phyloP scores from a whole-genome alignment of 2,329 filamentous ascomycete genomes.

The Leptographium radiaticola region DNA sequence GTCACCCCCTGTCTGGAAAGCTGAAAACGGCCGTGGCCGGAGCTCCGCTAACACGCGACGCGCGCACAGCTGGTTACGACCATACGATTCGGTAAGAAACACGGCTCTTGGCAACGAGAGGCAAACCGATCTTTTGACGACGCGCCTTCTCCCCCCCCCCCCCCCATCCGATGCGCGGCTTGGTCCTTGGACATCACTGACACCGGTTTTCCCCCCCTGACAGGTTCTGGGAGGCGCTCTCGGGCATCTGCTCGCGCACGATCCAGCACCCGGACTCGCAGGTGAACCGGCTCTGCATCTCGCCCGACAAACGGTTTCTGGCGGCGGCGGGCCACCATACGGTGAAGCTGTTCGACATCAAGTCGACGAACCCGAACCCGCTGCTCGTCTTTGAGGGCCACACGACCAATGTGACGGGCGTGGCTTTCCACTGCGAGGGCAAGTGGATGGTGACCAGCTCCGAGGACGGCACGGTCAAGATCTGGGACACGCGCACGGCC shows the following conservation, averaged over 20 bases:
- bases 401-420: slow-evolving; percentile 87
- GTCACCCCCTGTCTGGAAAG: slow-evolving; percentile 4
- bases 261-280: slow-evolving; percentile 98
- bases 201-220: no score
- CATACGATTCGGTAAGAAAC: slow-evolving; percentile 43
- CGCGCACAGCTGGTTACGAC: slow-evolving; percentile 42
- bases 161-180: not conserved
- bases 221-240: slow-evolving; percentile 97
- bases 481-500: slow-evolving; percentile 84
- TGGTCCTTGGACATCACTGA: no score
- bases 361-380: slow-evolving; percentile 91
- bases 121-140: not conserved
- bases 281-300: slow-evolving; percentile 96
- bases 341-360: slow-evolving; percentile 97
- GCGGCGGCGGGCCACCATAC: slow-evolving; percentile 69
- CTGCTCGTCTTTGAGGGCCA: slow-evolving; percentile 92
- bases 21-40: not conserved
- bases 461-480: slow-evolving; percentile 92
- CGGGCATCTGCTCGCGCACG: slow-evolving; percentile 92
- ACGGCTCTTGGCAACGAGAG: not conserved
- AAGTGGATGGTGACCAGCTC: slow-evolving; percentile 99
- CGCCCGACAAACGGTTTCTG: slow-evolving; percentile 91
- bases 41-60: not conserved
- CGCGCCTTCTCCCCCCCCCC: not conserved
- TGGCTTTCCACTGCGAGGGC: slow-evolving; percentile 95